Conservation (phyloP, 1,284 basidiomycete genomes). For the Irpex sp. region DNA sequence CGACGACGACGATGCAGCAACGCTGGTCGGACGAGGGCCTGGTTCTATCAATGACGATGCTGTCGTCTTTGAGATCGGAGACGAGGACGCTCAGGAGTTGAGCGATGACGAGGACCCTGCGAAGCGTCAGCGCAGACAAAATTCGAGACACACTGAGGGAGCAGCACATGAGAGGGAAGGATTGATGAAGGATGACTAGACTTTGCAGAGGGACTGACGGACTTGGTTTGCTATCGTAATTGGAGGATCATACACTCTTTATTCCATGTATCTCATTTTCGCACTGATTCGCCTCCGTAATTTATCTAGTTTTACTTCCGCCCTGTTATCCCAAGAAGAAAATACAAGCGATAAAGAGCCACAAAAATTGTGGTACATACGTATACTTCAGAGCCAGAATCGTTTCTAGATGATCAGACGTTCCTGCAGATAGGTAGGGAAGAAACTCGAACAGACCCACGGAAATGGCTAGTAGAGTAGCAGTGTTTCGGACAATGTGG, state of each 20-base stretch:
- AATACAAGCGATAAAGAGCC: too few species aligned
- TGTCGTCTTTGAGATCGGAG: conserved; percentile 91
- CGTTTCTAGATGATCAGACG: too few species aligned
- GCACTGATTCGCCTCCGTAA: neutral
- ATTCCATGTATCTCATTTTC: conserved; percentile 4
- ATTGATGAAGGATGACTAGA: conserved; percentile 47
- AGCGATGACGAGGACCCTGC: conserved; percentile 55
- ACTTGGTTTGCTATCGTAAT: conserved; percentile 1
- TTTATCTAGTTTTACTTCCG: too few species aligned
- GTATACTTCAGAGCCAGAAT: too few species aligned
- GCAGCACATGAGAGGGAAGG: conserved; percentile 58
- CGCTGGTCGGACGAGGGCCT: conserved; percentile 58
- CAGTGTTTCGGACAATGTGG: neutral
- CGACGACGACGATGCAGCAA: conserved; percentile 64
- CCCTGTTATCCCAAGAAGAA: too few species aligned
- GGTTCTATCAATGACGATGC: conserved; percentile 54
- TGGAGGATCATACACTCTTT: neutral
- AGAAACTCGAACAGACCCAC: too few species aligned
- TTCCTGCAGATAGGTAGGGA: too few species aligned
- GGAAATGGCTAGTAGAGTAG: too few species aligned
- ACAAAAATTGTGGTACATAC: too few species aligned
- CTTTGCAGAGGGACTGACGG: conserved; percentile 8
- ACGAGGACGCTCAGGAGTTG: conserved; percentile 61
- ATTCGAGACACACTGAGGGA: conserved; percentile 40
- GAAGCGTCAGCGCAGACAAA: conserved; percentile 43